Conservation (phyloP, 768 basidiomycete species). For the Exsudoporus frostii region DNA sequence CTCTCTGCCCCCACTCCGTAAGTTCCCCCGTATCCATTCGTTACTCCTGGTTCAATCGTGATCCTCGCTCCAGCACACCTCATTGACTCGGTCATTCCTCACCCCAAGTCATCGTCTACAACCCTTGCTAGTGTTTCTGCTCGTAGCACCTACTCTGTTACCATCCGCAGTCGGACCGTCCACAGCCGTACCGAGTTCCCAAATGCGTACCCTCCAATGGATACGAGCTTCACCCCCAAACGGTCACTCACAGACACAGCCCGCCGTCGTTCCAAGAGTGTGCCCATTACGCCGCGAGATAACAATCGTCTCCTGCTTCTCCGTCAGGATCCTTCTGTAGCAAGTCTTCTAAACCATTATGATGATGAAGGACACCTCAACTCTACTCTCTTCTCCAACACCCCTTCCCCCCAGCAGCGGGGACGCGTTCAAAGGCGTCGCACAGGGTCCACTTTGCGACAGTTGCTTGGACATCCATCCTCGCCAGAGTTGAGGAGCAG, state of each 20-base stretch:
- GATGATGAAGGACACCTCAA: slow-evolving; percentile 69
- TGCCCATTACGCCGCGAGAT: slow-evolving; percentile 42
- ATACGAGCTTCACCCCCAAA: slow-evolving; percentile 24
- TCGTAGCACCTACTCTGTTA: slow-evolving; percentile 68
- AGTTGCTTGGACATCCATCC: slow-evolving; percentile 59
- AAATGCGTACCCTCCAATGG: slow-evolving; percentile 49
- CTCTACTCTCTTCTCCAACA: slow-evolving; percentile 62
- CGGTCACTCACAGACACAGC: slow-evolving; percentile 28
- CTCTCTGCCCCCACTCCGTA: slow-evolving; percentile 67
- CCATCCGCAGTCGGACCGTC: slow-evolving; percentile 60
- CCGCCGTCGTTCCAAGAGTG: slow-evolving; percentile 30
- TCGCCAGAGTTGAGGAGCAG: slow-evolving; percentile 28
- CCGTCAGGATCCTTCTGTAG: slow-evolving; percentile 76
- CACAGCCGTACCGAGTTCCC: slow-evolving; percentile 66
- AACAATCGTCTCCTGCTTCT: slow-evolving; percentile 55
- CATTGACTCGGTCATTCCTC: slow-evolving; percentile 53
- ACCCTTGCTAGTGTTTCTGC: slow-evolving; percentile 53
- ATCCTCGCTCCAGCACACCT: slow-evolving; percentile 52
- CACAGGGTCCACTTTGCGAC: slow-evolving; percentile 70
- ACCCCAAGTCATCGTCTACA: slow-evolving; percentile 47
- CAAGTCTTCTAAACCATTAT: slow-evolving; percentile 68
- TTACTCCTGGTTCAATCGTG: not conserved
- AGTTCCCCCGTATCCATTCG: slow-evolving; percentile 29
- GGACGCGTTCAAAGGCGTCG: slow-evolving; percentile 55
- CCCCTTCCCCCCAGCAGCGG: slow-evolving; percentile 33